phyloP scores from a whole-genome alignment of 768 basidiomycete species.

The Leccinum broughii region DNA sequence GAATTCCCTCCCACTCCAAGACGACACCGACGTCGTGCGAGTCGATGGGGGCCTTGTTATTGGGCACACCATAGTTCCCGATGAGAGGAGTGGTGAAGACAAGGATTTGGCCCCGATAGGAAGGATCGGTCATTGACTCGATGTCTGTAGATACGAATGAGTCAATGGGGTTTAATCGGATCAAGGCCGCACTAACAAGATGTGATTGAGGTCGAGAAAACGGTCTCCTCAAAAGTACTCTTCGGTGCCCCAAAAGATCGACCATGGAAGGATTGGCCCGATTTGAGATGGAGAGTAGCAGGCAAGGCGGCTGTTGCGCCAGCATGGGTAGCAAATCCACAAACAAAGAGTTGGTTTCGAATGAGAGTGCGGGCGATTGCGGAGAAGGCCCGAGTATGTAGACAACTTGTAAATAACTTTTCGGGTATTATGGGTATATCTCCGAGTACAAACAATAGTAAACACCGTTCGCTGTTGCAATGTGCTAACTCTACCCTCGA shows the following conservation, averaged over 20 bases:
- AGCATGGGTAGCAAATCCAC: slow-evolving; percentile 70
- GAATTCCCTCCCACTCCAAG: slow-evolving; percentile 86
- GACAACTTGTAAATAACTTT: too few species aligned
- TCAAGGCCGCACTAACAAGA: slow-evolving; percentile 64
- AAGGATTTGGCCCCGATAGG: slow-evolving; percentile 96
- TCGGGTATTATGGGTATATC: too few species aligned
- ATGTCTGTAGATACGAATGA: slow-evolving; percentile 65
- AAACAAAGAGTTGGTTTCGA: slow-evolving; percentile 49
- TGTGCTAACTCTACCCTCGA: slow-evolving; percentile 8
- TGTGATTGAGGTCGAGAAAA: slow-evolving; percentile 98
- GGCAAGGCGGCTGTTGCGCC: slow-evolving; percentile 53
- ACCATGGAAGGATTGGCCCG: slow-evolving; percentile 90
- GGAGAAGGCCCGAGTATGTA: too few species aligned
- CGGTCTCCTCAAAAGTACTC: slow-evolving; percentile 94
- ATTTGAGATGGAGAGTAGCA: slow-evolving; percentile 88
- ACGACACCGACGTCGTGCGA: slow-evolving; percentile 79
- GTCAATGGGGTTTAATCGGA: slow-evolving; percentile 10
- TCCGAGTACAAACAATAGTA: too few species aligned
- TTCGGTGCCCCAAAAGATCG: slow-evolving; percentile 85
- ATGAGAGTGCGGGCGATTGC: slow-evolving; percentile 50
- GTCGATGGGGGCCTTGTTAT: slow-evolving; percentile 71
- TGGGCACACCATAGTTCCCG: slow-evolving; percentile 96
- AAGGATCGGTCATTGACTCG: slow-evolving; percentile 99
- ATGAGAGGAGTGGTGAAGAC: slow-evolving; percentile 99
- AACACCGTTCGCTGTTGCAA: too few species aligned